A percentile compares a stretch with the other conserved stretches of the same genome.
Conservation (phyloP, 805 yeast species). For the Saturnispora mendoncae region DNA sequence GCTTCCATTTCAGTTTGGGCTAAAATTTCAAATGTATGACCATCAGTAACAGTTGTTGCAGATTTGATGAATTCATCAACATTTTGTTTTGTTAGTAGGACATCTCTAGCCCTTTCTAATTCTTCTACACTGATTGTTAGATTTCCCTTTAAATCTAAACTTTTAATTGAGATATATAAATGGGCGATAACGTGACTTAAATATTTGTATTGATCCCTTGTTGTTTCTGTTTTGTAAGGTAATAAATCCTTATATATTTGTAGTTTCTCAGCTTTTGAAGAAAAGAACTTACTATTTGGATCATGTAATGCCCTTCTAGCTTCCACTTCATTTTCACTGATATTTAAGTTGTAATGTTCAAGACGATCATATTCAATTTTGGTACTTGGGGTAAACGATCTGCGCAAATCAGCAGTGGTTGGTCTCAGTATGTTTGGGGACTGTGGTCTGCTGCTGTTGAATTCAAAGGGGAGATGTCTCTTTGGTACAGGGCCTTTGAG, state of each 20-base stretch:
- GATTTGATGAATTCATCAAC: constrained; percentile 44
- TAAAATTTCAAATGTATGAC: constrained; percentile 25
- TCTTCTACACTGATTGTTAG: constrained; percentile 62
- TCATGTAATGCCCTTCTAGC: constrained; percentile 20
- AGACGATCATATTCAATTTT: constrained; percentile 19
- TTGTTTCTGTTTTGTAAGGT: constrained; percentile 69
- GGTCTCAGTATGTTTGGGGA: constrained; percentile 3
- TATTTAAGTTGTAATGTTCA: constrained; percentile 40
- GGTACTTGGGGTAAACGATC: constrained; percentile 3
- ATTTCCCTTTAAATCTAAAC: constrained; percentile 67
- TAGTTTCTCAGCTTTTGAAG: constrained; percentile 19
- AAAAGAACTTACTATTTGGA: constrained; percentile 18
- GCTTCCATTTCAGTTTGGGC: constrained; percentile 25
- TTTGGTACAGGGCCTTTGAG: constrained; percentile 10
- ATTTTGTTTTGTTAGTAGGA: constrained; percentile 25
- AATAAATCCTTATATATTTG: constrained; percentile 27
- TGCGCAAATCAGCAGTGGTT: constrained; percentile 9
- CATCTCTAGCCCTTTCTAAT: constrained; percentile 35
- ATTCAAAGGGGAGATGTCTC: constrained; percentile 6
- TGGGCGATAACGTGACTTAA: constrained; percentile 73
- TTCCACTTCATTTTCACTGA: constrained; percentile 41
- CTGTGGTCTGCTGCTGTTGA: not conserved
- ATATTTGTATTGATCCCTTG: constrained; percentile 61
- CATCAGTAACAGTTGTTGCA: constrained; percentile 33
- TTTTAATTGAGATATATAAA: constrained; percentile 65